phyloP scores from a whole-genome alignment of 805 yeast genomes.

The Metschnikowia noctiluminum region DNA sequence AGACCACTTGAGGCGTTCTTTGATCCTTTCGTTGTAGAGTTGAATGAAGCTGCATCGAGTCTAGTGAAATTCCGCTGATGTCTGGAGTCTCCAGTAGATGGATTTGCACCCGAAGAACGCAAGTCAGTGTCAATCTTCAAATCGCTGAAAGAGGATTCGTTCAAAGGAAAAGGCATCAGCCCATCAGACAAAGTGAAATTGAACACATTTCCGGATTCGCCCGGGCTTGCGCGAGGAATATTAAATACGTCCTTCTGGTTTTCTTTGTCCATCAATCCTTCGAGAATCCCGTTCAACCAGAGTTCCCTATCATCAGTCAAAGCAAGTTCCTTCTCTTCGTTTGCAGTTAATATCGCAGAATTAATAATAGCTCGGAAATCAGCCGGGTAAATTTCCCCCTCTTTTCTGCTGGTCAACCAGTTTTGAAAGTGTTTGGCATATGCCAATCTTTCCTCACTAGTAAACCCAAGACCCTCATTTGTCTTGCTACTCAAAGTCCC shows the following conservation, averaged over 20 bases:
- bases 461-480: neutral
- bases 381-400: neutral
- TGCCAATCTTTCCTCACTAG: neutral
- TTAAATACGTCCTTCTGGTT: neutral
- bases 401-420: neutral
- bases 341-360: neutral
- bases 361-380: neutral
- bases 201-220: neutral
- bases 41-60: no score
- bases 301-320: neutral
- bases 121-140: no score
- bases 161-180: neutral
- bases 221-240: neutral
- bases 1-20: no score
- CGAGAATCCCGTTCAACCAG: neutral
- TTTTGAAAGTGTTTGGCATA: neutral
- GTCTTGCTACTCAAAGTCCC: neutral
- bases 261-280: neutral
- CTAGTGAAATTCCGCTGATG: no score
- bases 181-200: neutral
- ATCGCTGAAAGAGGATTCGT: neutral
- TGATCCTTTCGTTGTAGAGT: no score
- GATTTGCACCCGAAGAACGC: no score
- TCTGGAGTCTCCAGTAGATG: no score
- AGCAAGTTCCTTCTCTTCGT: neutral